Base-by-base conservation (phyloP, 345 rosid species). In the Aurinia saxatilis region DNA sequence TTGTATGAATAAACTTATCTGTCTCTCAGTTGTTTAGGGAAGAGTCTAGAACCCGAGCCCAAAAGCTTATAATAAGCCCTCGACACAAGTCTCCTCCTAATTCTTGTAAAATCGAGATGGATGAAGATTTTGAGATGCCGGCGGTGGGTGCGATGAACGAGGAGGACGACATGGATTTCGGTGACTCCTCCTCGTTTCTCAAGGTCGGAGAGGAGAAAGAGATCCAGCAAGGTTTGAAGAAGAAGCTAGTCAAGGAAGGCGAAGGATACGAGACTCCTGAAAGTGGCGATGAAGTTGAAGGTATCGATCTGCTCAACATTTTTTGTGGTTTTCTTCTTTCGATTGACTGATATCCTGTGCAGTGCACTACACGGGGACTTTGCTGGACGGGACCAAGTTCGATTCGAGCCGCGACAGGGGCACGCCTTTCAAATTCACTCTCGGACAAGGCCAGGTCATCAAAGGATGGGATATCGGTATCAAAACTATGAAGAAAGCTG, bases 391-490 rank as follows among this genome's bases (percentile, higher is more conserved):
- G 17, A 90, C 95, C 1, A 68, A 83, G 75, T 95, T 95, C 42
- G 99, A 95, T 80, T 95, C 97, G 0, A 95, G 97, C 40, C 81
- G 93, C 18, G 96, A 84, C 23, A 80, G 91, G 14, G 93, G 86
- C 8, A 76, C 87, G 25, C 92, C 99, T 8, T 95, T 95, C 78
- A 86, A 82, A 69, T 95, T 95, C 86, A 80, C 85, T 19, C 96
- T 95, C 34, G 97, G 99, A 9, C 97, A 86, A 86, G 99, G 96
- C 19, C 90, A 83, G 66, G 98, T 91, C 60, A 91, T 87, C 18
- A 90, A 90, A 70, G 99, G 99, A 65, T 95, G 99, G 99, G 99
- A 95, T 66, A 77, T 66, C 46, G 99, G 99, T 47, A 83, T 95
- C 49, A 95, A 90, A 76, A 90, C 96, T 12, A 95, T 95, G 99